Base-by-base conservation (phyloP, 2,329 filamentous ascomycete species). In the Sporothrix pallida region DNA sequence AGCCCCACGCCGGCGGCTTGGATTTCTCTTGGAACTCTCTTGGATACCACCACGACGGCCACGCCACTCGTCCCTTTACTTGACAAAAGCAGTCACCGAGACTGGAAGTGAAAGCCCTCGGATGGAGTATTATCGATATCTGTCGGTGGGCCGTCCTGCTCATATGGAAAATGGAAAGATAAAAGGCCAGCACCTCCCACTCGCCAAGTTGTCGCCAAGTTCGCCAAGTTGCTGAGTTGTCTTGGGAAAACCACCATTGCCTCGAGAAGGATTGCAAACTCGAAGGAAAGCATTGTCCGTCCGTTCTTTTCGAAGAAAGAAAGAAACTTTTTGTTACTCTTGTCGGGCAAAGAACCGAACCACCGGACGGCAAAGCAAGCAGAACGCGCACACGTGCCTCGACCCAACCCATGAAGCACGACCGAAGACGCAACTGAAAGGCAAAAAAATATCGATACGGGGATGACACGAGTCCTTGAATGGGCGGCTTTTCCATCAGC, bases 131-230 rank as follows among this genome's bases (percentile, higher is more conserved):
- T 37, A 37, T 37, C 31, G 31, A 37, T 37, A 37, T 37, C 4
- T 37, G 31, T 37, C 31, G 31, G 31, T 37, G 31, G 31, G 7
- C 31, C 7, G 31, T 37, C 31, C 31, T 37, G 31, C 15, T 17
- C 12, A 20, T 10, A 10, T 26, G 44, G 12, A 58, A 37, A 48
- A 60, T 9, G 17, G 37, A 48, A 71, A 71, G 37, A 71, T 71
- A 71, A 71, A 71, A 71, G 69, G 56, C 17, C 9, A 9, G 23
- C 50, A 42, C 9, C 52, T 31, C 69, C 69, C 42, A 48, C 20
- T 71, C 44, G 69, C 69, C 56, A 62, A 71, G 69, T 37, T 37
- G 7, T 62, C 69, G 69, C 69, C 69, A 71, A 71, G 69, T 20
- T 50, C 44, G 67, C 67, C 67, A 70, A 70, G 67, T 70, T 44